Percentiles rank a stretch among this genome's conserved stretches.
phyloP scores from a whole-genome alignment of 352 stramenopile species.

The Pythium folliculosum region DNA sequence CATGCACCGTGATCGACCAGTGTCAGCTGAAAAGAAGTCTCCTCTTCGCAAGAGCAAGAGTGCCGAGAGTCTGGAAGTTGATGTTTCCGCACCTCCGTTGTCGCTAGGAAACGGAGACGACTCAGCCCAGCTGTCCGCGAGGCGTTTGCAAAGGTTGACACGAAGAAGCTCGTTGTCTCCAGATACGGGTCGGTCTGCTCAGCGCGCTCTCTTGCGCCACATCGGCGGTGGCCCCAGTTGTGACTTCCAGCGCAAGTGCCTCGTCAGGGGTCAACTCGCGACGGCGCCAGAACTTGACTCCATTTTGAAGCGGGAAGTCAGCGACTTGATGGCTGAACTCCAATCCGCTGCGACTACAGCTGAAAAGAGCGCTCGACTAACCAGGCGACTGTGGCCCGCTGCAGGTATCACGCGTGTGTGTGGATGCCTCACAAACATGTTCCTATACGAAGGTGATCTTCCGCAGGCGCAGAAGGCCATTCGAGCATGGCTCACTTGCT shows the following conservation, averaged over 20 bases:
- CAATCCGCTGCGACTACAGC: slow-evolving; percentile 60
- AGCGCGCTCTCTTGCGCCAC: slow-evolving; percentile 69
- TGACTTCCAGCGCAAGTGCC: slow-evolving; percentile 71
- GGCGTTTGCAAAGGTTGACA: slow-evolving; percentile 15
- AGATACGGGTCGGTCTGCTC: slow-evolving; percentile 45
- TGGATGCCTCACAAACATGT: slow-evolving; percentile 73
- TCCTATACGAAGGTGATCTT: slow-evolving; percentile 73
- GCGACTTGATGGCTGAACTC: slow-evolving; percentile 65
- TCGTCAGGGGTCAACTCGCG: slow-evolving; percentile 67
- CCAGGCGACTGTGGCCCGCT: slow-evolving; percentile 71
- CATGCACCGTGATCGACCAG: neutral
- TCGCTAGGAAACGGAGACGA: neutral
- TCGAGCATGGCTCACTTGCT: slow-evolving; percentile 68
- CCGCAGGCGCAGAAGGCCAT: slow-evolving; percentile 53
- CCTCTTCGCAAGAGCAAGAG: slow-evolving; percentile 31
- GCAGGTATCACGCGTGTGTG: slow-evolving; percentile 81
- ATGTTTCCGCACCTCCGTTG: slow-evolving; percentile 1
- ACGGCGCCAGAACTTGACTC: slow-evolving; percentile 64
- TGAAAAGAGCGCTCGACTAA: slow-evolving; percentile 60
- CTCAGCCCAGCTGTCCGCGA: slow-evolving; percentile 22
- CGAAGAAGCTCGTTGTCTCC: slow-evolving; percentile 49
- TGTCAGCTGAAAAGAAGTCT: slow-evolving; percentile 10
- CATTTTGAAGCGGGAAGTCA: slow-evolving; percentile 63
- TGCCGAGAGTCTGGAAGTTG: slow-evolving; percentile 22
- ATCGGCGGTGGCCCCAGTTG: slow-evolving; percentile 73